Evolutionary conservation across 1,139 yeast species (phyloP).

Genomic region (Yamadazyma mexicana): DNA sequence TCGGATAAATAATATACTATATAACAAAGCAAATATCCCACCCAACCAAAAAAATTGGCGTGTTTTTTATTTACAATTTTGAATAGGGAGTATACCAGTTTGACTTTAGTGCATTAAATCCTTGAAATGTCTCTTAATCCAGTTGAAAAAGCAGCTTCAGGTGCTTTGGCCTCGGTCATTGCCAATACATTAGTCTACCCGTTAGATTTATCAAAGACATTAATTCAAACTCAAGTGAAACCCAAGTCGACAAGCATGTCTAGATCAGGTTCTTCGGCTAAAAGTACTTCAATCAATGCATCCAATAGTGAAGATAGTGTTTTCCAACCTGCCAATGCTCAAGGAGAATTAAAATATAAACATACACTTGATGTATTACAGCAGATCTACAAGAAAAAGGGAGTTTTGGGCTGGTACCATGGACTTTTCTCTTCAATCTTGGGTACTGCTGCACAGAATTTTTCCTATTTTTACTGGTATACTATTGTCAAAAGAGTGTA

Average conservation of each 20-base stretch:
- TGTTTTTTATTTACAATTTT: too few species aligned
- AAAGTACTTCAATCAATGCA: constrained; percentile 19
- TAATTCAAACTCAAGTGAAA: constrained; percentile 67
- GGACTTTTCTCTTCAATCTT: constrained; percentile 71
- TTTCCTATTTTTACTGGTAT: constrained; percentile 87
- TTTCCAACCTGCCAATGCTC: constrained; percentile 19
- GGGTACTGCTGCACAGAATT: constrained; percentile 78
- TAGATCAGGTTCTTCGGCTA: constrained; percentile 1
- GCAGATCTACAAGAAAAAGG: constrained; percentile 58
- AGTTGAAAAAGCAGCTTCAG: constrained; percentile 77
- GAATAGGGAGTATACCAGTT: too few species aligned
- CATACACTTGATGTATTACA: constrained; percentile 63
- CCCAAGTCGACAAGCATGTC: constrained; percentile 11
- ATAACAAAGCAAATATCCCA: neutral
- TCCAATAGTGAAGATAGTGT: constrained; percentile 27
- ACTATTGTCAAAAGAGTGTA: constrained; percentile 67
- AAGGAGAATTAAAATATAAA: constrained; percentile 45
- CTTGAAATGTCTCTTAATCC: constrained; percentile 51
- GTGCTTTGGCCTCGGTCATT: constrained; percentile 79
- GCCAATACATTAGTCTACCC: constrained; percentile 84
- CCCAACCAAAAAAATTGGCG: too few species aligned
- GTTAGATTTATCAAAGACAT: constrained; percentile 68
- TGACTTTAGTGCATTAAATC: too few species aligned
- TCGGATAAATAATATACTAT: constrained; percentile 2
- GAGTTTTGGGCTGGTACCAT: constrained; percentile 71